Evolutionary conservation across 1,284 basidiomycete genomes (phyloP), one percentile per base, ranked within the genome.

Genomic region (Rhodotorula mucilaginosa): DNA sequence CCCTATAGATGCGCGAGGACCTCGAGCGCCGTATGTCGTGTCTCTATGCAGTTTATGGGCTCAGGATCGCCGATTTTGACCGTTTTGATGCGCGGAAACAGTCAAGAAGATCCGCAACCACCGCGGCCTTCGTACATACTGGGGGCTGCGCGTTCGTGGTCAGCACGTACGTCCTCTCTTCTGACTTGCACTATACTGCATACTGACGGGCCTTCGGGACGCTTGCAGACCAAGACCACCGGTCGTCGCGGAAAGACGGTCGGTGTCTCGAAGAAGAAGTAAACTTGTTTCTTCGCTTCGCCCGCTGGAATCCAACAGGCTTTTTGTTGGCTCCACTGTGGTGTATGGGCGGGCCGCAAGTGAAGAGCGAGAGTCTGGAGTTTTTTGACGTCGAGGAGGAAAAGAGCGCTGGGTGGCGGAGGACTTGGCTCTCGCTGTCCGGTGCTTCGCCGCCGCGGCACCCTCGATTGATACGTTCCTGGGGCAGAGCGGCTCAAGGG

Each of bases 81-180:
- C 39, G 39, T 44, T 13, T 44, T 51, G 49, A 18, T 51, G 49
- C 23, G 19, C 49, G 54, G 54, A 56, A 56, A 56, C 54, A 56
- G 54, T 99, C 84, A 99, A 99, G 91, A 99, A 99, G 88, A 99
- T 99, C 83, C 89, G 95, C 79, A 92, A 94, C 69, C 97, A 99
- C 84, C 90, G 97, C 15, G 63, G 56, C 26, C 56, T 51, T 4
- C 64, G 97, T 83, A 96, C 99, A 51, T 79, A 74, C 78, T 79
- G 78, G 78, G 78, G 78, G 46, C 71, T 79, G 61, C 74, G 77
- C 60, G 83, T 83, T 64, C 80, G 97, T 81, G 96, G 96, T 82
- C 97, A 99, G 83, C 96, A 99, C 88, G 58, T 60, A 46, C 18
- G 29, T 18, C 10, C 19, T 21, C 6, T 2, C 13, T 21, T n/a